These are phyloP conservation scores for Boechera retrofracta DNA, from an alignment of 345 rosid species.

Conservation along the genomic window DNA sequence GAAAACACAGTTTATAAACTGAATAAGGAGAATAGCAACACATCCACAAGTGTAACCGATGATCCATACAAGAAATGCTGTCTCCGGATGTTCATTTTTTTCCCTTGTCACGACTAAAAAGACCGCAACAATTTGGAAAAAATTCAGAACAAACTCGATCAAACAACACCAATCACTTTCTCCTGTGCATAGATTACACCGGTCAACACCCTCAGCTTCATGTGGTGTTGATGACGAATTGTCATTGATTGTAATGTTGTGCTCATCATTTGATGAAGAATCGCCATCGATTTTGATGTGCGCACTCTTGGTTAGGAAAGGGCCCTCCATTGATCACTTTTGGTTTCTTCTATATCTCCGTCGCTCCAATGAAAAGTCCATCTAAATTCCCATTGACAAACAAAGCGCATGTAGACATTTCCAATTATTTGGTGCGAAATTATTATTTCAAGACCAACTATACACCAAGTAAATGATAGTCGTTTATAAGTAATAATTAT, in stretches of 20 bases:
- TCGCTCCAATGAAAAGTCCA: background rate
- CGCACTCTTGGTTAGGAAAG: background rate
- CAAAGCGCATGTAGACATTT: too few species aligned
- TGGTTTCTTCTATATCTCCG: background rate
- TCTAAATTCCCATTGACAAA: background rate
- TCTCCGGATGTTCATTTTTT: background rate
- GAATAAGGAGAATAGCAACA: background rate
- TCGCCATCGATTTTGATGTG: background rate
- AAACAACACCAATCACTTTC: background rate
- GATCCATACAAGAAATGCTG: background rate
- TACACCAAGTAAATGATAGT: too few species aligned
- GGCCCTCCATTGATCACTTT: background rate
- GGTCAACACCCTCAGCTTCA: background rate
- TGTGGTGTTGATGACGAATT: background rate
- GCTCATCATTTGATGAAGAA: background rate
- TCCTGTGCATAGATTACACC: background rate
- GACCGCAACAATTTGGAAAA: background rate
- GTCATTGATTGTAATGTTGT: background rate
- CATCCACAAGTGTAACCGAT: background rate
- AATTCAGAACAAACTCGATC: background rate
- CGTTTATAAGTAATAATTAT: too few species aligned
- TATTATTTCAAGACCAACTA: background rate
- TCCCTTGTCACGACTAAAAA: background rate
- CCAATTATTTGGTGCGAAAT: background rate
- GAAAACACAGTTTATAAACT: background rate